Percentiles rank a stretch among this genome's conserved stretches.
Evolutionary conservation across 1,139 yeast species (phyloP).

Genomic region (Yamadazyma taylorii): DNA sequence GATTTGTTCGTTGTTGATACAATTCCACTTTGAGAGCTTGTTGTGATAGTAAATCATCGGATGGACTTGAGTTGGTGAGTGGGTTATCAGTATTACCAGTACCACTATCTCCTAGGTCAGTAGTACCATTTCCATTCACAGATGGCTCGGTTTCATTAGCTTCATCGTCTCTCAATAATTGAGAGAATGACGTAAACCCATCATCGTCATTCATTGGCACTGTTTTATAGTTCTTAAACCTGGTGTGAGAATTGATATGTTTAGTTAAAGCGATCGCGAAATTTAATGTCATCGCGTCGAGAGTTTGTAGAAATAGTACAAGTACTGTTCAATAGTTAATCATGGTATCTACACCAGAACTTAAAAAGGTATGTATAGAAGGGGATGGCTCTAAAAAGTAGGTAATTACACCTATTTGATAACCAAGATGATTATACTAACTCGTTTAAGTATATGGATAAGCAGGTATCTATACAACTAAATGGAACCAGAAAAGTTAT

Average conservation of each 20-base stretch:
- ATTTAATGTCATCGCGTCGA: background rate
- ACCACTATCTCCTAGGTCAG: background rate
- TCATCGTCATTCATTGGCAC: slow-evolving; percentile 23
- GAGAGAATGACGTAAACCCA: slow-evolving; percentile 29
- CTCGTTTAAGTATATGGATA: slow-evolving; percentile 65
- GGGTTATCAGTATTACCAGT: too few relatives aligned
- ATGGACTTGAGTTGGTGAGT: too few relatives aligned
- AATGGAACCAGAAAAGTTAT: slow-evolving; percentile 72
- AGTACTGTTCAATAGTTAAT: too few relatives aligned
- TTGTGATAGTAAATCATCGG: slow-evolving; percentile 10
- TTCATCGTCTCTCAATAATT: slow-evolving; percentile 15
- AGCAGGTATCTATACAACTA: slow-evolving; percentile 65
- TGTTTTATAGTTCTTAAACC: too few relatives aligned
- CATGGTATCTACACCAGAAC: slow-evolving; percentile 72
- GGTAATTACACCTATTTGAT: background rate
- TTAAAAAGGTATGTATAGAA: slow-evolving; percentile 43
- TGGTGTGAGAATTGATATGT: too few relatives aligned
- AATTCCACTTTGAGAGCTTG: slow-evolving; percentile 24
- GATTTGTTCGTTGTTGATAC: slow-evolving; percentile 20
- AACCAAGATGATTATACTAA: slow-evolving; percentile 20
- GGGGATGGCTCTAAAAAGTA: too few relatives aligned
- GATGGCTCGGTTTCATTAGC: background rate
- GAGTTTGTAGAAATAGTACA: too few relatives aligned
- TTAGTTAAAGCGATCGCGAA: too few relatives aligned
- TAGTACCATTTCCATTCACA: too few relatives aligned